Evolutionary conservation across 2,329 filamentous ascomycete genomes (phyloP), one percentile per base, ranked within the genome.

Genomic region (Trichoderma sp.): DNA sequence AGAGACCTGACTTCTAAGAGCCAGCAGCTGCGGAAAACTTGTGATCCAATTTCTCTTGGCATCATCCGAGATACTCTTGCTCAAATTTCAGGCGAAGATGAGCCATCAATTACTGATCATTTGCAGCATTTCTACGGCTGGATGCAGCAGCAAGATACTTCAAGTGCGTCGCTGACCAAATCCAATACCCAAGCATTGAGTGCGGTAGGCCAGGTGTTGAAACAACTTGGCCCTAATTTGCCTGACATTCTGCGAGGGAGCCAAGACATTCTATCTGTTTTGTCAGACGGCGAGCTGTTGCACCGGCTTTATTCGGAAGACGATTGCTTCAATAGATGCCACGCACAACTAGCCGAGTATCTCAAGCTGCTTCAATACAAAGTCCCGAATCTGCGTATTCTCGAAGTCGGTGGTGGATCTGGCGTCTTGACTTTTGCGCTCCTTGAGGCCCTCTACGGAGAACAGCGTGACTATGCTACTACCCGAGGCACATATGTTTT

Each of bases 321-420:
- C 10, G 64, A 64, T 27, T 59, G 65, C 22, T 67, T 68, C 19
- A 48, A 50, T 13, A 61, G 58, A 56, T 69, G 68, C 9, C 58
- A 67, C 35, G 25, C 27, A n/a, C 68, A 64, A 19, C 35, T 69
- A 6, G 68, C 66, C 25, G 53, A 69, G 9, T 69, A 69, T 52
- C 45, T 69, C n/a, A 69, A 54, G 34, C 37, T 69, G 13, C 17
- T 68, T n/a, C 66, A 73, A 1, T 75, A 80, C 67, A 76, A 78
- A 29, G 76, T 76, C 42, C 77, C 79, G 0, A 72, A 70, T 7
- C 70, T 80, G 13, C 73, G 75, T 3, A 74, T 81, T 29, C 72
- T 82, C 0, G 80, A 82, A 67, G 73, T 82, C 27, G 79, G 79
- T 3, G 78, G 75, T 15, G 79, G 78, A 3, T 80, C 75, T 0